phyloP scores from a whole-genome alignment of 2,329 filamentous ascomycete genomes.

The Didymella glomerata region DNA sequence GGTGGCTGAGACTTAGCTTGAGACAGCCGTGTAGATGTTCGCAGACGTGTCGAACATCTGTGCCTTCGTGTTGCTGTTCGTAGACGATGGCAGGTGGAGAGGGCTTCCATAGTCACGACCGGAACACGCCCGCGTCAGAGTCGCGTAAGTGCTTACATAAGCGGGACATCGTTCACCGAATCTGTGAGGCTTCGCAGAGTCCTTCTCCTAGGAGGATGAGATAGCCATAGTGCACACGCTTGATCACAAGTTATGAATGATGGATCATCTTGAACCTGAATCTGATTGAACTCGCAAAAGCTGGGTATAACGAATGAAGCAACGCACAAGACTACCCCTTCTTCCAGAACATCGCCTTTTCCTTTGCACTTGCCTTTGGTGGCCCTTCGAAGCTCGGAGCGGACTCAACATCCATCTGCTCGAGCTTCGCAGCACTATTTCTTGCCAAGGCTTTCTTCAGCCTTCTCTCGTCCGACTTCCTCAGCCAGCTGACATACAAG shows the following conservation, averaged over 20 bases:
- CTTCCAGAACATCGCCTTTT: conserved; percentile 44
- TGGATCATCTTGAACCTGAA: background rate
- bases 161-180: background rate
- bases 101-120: background rate
- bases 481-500: conserved; percentile 40
- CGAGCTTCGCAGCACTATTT: conserved; percentile 40
- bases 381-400: conserved; percentile 45
- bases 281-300: background rate
- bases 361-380: conserved; percentile 36
- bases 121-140: conserved; percentile 1
- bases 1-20: conserved; percentile 12
- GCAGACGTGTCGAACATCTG: background rate
- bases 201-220: background rate
- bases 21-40: background rate
- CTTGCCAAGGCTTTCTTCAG: conserved; percentile 40
- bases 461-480: conserved; percentile 40
- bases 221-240: background rate
- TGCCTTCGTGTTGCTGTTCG: background rate
- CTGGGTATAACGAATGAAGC: conserved; percentile 5
- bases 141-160: background rate
- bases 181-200: background rate
- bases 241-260: background rate
- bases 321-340: conserved; percentile 31
- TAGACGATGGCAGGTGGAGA: background rate
- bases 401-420: conserved; percentile 47